These are phyloP conservation scores for Xerocomellus amylosporus DNA, from an alignment of 768 basidiomycete genomes.

Conservation along the genomic window DNA sequence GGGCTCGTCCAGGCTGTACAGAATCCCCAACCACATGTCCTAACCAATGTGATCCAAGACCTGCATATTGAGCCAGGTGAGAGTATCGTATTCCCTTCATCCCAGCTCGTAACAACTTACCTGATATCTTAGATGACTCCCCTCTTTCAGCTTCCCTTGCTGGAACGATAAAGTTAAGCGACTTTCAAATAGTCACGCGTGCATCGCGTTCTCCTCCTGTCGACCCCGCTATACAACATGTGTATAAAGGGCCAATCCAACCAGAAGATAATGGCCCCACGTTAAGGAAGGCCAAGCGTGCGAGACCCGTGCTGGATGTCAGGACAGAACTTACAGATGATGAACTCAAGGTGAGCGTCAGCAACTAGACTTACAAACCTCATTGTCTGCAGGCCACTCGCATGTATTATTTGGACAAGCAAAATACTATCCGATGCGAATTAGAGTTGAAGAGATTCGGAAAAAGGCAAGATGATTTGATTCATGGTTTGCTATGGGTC, in stretches of 20 bases:
- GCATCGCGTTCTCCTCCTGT: slow-evolving; percentile 1
- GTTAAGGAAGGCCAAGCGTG: slow-evolving; percentile 45
- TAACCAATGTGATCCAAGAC: neutral
- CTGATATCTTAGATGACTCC: slow-evolving; percentile 1
- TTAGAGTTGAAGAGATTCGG: slow-evolving; percentile 51
- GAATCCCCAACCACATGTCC: neutral
- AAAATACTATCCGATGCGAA: slow-evolving; percentile 51
- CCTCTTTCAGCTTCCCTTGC: slow-evolving; percentile 1
- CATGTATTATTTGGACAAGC: slow-evolving; percentile 62
- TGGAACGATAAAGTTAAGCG: slow-evolving; percentile 4
- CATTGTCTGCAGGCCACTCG: slow-evolving; percentile 49
- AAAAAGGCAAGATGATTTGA: slow-evolving; percentile 49
- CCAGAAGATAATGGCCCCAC: neutral
- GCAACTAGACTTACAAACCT: neutral
- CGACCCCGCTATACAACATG: neutral
- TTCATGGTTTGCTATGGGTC: slow-evolving; percentile 67
- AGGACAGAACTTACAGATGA: slow-evolving; percentile 81
- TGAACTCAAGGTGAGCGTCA: slow-evolving; percentile 60
- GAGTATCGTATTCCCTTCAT: neutral
- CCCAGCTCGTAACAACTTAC: neutral
- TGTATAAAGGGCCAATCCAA: neutral
- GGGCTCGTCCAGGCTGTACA: neutral
- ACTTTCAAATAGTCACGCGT: neutral
- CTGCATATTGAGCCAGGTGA: slow-evolving; percentile 7
- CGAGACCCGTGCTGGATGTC: slow-evolving; percentile 60